Evolutionary conservation across 768 basidiomycete genomes (phyloP).

Genomic region (Suillus luteus): DNA sequence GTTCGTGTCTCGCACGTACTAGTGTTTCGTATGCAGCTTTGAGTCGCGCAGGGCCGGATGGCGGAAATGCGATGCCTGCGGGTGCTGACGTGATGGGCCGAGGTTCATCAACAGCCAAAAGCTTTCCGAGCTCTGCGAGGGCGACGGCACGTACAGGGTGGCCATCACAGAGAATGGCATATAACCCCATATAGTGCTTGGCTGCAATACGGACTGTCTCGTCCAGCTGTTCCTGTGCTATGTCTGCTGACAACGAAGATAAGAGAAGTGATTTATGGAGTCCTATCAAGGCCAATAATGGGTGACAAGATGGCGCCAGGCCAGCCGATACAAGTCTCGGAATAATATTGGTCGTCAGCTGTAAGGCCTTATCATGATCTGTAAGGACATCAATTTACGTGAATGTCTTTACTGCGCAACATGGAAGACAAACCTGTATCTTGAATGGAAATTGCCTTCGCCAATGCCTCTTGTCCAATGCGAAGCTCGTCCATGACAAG

Average conservation of each 20-base stretch:
- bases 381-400: conserved; percentile 9
- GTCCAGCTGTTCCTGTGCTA: conserved; percentile 58
- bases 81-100: conserved; percentile 35
- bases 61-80: conserved; percentile 50
- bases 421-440: conserved; percentile 46
- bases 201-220: conserved; percentile 60
- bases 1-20: conserved; percentile 57
- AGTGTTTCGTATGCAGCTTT: conserved; percentile 41
- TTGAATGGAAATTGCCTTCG: conserved; percentile 69
- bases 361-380: conserved; percentile 62
- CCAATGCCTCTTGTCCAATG: conserved; percentile 72
- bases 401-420: conserved; percentile 1
- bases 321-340: conserved; percentile 61
- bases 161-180: conserved; percentile 53
- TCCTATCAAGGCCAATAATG: conserved; percentile 73
- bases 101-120: conserved; percentile 79
- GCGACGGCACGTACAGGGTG: conserved; percentile 81
- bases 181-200: conserved; percentile 54
- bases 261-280: conserved; percentile 72
- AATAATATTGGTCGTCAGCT: conserved; percentile 64
- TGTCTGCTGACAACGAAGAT: conserved; percentile 41
- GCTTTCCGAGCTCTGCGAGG: conserved; percentile 77
- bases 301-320: conserved; percentile 69
- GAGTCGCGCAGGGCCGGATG: conserved; percentile 64
- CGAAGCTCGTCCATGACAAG: conserved; percentile 58